Conservation (phyloP, 2,329 filamentous ascomycete genomes). For the Curvularia sp. region DNA sequence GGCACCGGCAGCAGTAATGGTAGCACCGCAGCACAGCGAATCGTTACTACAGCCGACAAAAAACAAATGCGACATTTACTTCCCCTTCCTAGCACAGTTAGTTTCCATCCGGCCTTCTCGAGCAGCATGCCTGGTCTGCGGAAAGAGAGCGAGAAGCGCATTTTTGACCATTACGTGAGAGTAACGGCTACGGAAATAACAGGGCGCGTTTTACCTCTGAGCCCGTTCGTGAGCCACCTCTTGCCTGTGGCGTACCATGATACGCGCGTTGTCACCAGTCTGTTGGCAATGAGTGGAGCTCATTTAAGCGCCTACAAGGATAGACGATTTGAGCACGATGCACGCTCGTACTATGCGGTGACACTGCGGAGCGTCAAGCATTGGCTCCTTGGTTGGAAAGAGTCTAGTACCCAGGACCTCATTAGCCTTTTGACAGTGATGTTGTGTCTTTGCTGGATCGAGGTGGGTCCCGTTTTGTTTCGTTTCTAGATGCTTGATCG, state of each 20-base stretch:
- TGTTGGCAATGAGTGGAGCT: constrained; percentile 10
- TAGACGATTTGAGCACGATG: constrained; percentile 8
- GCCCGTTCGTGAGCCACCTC: constrained; percentile 9
- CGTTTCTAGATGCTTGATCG: not conserved
- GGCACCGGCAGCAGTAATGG: no score
- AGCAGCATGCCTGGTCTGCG: constrained; percentile 6
- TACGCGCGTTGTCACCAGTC: constrained; percentile 1
- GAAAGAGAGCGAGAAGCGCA: constrained; percentile 2
- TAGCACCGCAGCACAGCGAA: constrained; percentile 59
- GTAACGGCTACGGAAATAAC: constrained; percentile 8
- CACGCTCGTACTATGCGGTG: constrained; percentile 9
- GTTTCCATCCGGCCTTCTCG: not conserved
- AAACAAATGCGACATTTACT: constrained; percentile 2
- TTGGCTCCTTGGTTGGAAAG: constrained; percentile 4
- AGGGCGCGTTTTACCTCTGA: not conserved
- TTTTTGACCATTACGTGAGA: constrained; percentile 12
- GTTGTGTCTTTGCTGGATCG: constrained; percentile 8
- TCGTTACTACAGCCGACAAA: constrained; percentile 52
- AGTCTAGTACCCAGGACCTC: not conserved
- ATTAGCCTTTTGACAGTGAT: constrained; percentile 6
- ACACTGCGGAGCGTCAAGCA: constrained; percentile 12
- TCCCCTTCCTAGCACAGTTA: not conserved
- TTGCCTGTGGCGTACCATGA: constrained; percentile 12
- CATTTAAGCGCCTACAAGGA: constrained; percentile 3
- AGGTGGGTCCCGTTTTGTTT: not conserved